A percentile compares a stretch with the other conserved stretches of the same genome.
These are phyloP conservation scores for Limnanthes douglasii DNA, from an alignment of 345 rosid species.

Conservation along the genomic window DNA sequence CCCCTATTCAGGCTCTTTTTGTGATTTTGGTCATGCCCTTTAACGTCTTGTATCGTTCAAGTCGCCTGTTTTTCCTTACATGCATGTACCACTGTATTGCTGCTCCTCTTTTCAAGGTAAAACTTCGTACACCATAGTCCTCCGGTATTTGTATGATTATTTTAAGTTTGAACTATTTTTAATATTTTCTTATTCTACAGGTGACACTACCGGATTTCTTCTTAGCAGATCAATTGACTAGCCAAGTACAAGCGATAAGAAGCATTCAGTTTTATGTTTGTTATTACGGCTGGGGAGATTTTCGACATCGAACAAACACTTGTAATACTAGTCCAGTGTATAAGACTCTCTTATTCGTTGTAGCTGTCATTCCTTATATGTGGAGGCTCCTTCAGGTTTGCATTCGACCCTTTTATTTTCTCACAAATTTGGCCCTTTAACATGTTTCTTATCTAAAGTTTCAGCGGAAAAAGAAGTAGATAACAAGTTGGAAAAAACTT, in stretches of 20 bases:
- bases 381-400: constrained; percentile 45
- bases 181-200: constrained; percentile 18
- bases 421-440: too few relatives aligned
- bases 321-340: constrained; percentile 15
- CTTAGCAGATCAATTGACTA: constrained; percentile 62
- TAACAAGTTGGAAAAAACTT: too few relatives aligned
- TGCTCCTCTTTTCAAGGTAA: constrained; percentile 20
- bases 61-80: constrained; percentile 14
- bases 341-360: constrained; percentile 29
- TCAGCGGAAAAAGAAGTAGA: too few relatives aligned
- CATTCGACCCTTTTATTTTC: too few relatives aligned
- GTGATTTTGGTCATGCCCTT: constrained; percentile 12
- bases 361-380: constrained; percentile 39
- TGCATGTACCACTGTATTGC: constrained; percentile 14
- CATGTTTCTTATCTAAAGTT: too few relatives aligned
- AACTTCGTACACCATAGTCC: neutral
- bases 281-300: constrained; percentile 60
- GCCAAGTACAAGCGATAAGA: constrained; percentile 66
- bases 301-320: constrained; percentile 15
- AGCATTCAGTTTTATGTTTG: constrained; percentile 58
- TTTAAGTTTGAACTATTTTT: too few relatives aligned
- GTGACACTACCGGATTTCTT: constrained; percentile 60
- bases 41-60: constrained; percentile 16
- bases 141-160: neutral
- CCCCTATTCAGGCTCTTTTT: constrained; percentile 10